A percentile compares a stretch with the other conserved stretches of the same genome.
Conservation (phyloP, 106 monocot genomes). For the Allium cepa region DNA sequence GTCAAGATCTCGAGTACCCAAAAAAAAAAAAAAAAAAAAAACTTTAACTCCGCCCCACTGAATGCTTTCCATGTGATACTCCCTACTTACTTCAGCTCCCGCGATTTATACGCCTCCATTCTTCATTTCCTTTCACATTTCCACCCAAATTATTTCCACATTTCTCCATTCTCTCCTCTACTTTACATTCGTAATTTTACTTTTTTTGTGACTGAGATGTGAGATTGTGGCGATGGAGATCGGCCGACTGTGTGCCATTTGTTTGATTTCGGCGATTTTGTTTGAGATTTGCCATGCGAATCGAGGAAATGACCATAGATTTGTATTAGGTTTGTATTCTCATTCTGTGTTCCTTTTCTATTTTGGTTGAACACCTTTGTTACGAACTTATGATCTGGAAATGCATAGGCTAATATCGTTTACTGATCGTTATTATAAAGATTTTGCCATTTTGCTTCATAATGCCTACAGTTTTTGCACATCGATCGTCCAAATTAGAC, state of each 20-base stretch:
- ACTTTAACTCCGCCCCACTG: not conserved
- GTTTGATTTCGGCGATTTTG: not conserved
- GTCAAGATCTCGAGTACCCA: not conserved
- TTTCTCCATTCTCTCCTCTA: not conserved
- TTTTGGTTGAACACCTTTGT: not conserved
- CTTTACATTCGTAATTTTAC: not conserved
- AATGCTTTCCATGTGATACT: slow-evolving; percentile 2
- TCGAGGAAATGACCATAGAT: not conserved
- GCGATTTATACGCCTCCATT: not conserved
- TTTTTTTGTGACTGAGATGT: not conserved
- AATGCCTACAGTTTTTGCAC: not conserved
- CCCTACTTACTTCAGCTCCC: not conserved
- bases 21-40: not conserved
- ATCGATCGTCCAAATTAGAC: too few relatives aligned
- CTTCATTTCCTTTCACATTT: not conserved
- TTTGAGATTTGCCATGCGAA: slow-evolving; percentile 1
- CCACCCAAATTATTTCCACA: too few relatives aligned
- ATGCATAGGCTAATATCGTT: not conserved
- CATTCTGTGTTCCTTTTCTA: not conserved
- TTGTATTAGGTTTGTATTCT: slow-evolving; percentile 9
- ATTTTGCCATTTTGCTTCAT: not conserved
- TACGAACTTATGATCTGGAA: too few relatives aligned
- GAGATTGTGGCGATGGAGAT: slow-evolving; percentile 8
- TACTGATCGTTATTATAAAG: not conserved
- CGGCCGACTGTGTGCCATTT: not conserved